These are phyloP conservation scores for Fusarium sp. DNA, from an alignment of 2,329 filamentous ascomycete genomes.

Conservation along the genomic window DNA sequence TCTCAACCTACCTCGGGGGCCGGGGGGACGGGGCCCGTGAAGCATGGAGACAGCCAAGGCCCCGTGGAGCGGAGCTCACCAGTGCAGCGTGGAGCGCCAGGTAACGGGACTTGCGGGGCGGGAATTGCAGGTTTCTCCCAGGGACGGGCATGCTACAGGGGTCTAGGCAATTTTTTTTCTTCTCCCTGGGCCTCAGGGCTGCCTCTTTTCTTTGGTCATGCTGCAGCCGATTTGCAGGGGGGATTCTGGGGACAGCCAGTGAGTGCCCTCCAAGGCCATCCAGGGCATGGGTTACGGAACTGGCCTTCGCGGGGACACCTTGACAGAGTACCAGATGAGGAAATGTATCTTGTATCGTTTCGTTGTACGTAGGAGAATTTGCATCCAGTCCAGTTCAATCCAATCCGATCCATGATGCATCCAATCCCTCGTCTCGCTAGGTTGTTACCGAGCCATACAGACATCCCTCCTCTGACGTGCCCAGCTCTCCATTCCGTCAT, in stretches of 20 bases:
- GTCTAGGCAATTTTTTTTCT: constrained; percentile 27
- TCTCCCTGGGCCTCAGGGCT: not conserved
- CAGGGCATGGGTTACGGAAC: constrained; percentile 10
- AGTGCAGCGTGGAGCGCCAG: constrained; percentile 6
- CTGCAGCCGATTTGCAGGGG: constrained; percentile 21
- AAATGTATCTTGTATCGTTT: not conserved
- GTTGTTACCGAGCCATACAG: not conserved
- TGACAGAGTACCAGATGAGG: constrained; percentile 12
- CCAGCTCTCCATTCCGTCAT: constrained; percentile 30
- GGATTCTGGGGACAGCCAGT: constrained; percentile 31
- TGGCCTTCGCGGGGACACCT: constrained; percentile 17
- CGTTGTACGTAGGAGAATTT: constrained; percentile 25
- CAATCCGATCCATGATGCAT: constrained; percentile 6
- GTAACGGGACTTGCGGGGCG: constrained; percentile 34
- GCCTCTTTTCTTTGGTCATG: not conserved
- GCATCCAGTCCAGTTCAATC: constrained; percentile 2
- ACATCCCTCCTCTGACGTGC: not conserved
- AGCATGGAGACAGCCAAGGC: constrained; percentile 22
- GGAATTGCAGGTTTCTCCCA: constrained; percentile 26
- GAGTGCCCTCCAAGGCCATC: not conserved
- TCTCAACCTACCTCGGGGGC: constrained; percentile 40
- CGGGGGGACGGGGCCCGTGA: constrained; percentile 34
- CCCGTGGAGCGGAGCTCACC: not conserved
- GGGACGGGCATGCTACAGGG: constrained; percentile 25
- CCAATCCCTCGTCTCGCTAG: constrained; percentile 1